Evolutionary conservation across 768 basidiomycete species (phyloP), one percentile per base, ranked within the genome.

Genomic region (Hygrocybe punicea): DNA sequence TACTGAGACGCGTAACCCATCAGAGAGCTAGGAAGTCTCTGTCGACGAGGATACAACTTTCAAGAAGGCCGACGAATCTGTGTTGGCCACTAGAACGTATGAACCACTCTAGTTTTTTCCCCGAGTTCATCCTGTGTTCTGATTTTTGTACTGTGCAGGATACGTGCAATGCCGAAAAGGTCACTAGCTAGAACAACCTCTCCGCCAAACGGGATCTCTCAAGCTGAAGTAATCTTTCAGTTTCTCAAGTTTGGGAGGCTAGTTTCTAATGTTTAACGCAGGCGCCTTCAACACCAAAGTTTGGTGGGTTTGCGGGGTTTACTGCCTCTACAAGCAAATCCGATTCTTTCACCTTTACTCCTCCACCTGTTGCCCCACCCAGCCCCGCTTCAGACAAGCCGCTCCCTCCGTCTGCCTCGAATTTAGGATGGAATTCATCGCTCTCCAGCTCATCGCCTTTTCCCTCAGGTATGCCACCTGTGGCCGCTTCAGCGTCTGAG

Each of bases 81-180:
- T 73, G 34, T 70, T 91, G 34, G 80, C 80, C 33, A 75, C 63
- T 25, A 76, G 89, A 77, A 76, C 73, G 88, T 89, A 64, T 46
- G 85, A 71, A 34, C 55, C 49, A 16, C 13, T n/a, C 36, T 37
- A 16, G n/a, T 47, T 21, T 58, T 34, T 33, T 40, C 47, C n/a
- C 36, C 4, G 1, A 3, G n/a, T 23, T 39, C 9, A 9, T 23
- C 24, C 53, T 25, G 23, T 53, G 33, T 37, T 35, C 42, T 54
- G 17, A 50, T 47, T 57, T 63, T 35, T 54, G 19, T 51, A 47
- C 29, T 59, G 29, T 14, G 52, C 45, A 91, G 89, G 65, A 89
- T 91, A 68, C 81, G 80, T 51, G 81, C 71, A 23, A 71, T 91
- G 24, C 89, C 89, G 0, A 85, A 82, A 62, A 75, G 75, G 68